These are phyloP conservation scores for Mayamaea pseudoterrestris DNA, from an alignment of 108 stramenopile species.

Conservation along the genomic window DNA sequence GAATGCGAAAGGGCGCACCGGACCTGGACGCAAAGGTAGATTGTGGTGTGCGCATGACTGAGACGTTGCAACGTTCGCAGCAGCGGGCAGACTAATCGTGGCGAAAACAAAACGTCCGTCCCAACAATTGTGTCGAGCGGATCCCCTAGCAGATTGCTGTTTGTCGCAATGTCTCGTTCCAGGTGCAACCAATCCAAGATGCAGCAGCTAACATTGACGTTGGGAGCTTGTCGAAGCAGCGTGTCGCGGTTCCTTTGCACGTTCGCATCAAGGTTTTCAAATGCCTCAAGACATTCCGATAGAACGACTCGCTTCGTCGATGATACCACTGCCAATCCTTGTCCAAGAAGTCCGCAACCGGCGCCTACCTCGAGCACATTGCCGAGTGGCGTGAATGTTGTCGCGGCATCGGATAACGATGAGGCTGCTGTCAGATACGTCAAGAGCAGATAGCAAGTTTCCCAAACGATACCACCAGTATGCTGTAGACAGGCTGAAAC, in stretches of 20 bases:
- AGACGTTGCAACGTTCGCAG: conserved; percentile 36
- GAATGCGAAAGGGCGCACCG: background rate
- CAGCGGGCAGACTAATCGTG: conserved; percentile 39
- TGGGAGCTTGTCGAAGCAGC: background rate
- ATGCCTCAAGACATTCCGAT: no score
- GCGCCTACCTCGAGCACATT: conserved; percentile 36
- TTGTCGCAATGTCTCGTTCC: conserved; percentile 27
- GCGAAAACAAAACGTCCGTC: conserved; percentile 66
- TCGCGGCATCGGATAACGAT: no score
- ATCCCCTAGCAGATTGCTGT: conserved; percentile 21
- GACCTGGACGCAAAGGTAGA: conserved; percentile 52
- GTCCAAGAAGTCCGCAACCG: conserved; percentile 50
- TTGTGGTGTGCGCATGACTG: conserved; percentile 21
- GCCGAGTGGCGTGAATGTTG: background rate
- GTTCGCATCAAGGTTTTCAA: no score
- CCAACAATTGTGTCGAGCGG: conserved; percentile 62
- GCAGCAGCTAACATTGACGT: conserved; percentile 6
- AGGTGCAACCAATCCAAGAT: conserved; percentile 41
- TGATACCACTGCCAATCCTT: conserved; percentile 37
- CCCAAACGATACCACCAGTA: conserved; percentile 76
- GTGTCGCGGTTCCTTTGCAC: conserved; percentile 24
- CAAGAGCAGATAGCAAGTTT: conserved; percentile 46
- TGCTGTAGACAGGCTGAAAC: conserved; percentile 27
- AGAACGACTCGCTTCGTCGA: conserved; percentile 45
- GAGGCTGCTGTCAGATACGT: conserved; percentile 21